Percentiles rank a stretch among this genome's conserved stretches.
Conservation (phyloP, 1,284 basidiomycete genomes). For the Mycena citricolor region DNA sequence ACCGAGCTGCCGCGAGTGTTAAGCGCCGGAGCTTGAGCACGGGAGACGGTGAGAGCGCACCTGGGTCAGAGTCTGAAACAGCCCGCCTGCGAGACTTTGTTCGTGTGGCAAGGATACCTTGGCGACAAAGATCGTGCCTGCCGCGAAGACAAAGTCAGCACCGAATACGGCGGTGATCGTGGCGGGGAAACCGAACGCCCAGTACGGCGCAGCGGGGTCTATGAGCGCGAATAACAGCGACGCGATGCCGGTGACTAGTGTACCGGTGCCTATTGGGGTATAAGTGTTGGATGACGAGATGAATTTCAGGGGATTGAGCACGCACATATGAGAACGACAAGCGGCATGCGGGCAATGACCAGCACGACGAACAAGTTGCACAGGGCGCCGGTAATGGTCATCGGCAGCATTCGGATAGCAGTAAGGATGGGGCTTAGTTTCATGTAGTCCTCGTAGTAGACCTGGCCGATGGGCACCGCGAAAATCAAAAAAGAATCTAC, state of each 20-base stretch:
- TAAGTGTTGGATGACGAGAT: background rate
- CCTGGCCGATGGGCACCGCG: constrained; percentile 22
- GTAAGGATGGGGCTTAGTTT: constrained; percentile 58
- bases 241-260: constrained; percentile 59
- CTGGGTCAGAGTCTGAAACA: constrained; percentile 78
- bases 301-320: background rate
- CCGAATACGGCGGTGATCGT: constrained; percentile 74
- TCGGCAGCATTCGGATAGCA: constrained; percentile 79
- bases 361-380: constrained; percentile 72
- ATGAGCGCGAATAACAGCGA: constrained; percentile 76
- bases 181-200: constrained; percentile 81
- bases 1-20: constrained; percentile 50
- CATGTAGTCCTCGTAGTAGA: constrained; percentile 71
- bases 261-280: constrained; percentile 42
- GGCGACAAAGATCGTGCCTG: constrained; percentile 76
- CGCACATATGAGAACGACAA: constrained; percentile 59
- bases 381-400: constrained; percentile 68
- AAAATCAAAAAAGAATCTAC: background rate
- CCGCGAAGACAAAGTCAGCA: constrained; percentile 77
- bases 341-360: constrained; percentile 54
- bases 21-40: background rate
- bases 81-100: constrained; percentile 75
- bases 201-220: constrained; percentile 60
- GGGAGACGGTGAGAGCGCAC: constrained; percentile 31
- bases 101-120: constrained; percentile 73